Conservation (phyloP, 2,329 filamentous ascomycete genomes). For the Stagonosporopsis rhizophila region DNA sequence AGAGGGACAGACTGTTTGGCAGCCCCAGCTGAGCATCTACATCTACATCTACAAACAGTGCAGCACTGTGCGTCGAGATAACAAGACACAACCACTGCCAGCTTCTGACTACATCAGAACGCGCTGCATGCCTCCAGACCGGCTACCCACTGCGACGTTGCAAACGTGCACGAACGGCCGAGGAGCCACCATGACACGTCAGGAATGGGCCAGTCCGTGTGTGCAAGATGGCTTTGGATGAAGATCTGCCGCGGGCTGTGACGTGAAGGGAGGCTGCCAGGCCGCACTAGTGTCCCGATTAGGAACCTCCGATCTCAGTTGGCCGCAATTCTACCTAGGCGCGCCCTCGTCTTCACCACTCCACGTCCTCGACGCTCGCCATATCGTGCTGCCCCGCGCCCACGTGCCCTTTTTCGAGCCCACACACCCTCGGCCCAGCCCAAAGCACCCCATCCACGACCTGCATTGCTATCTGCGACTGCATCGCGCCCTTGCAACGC, state of each 20-base stretch:
- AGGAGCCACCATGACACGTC: constrained; percentile 7
- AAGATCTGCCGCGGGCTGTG: constrained; percentile 8
- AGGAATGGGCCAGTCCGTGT: constrained; percentile 5
- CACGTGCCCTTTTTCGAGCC: constrained; percentile 5
- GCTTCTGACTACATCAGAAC: background rate
- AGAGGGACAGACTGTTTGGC: background rate
- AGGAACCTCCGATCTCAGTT: constrained; percentile 4
- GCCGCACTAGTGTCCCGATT: constrained; percentile 1
- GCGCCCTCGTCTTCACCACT: constrained; percentile 17
- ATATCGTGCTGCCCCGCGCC: background rate
- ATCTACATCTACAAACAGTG: too few species aligned
- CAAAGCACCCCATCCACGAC: background rate
- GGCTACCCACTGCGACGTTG: background rate
- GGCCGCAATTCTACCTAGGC: constrained; percentile 17
- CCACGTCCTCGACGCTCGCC: constrained; percentile 13
- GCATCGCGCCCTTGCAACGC: constrained; percentile 32
- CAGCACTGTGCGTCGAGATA: background rate
- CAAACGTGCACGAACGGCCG: background rate
- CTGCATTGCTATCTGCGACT: background rate
- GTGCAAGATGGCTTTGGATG: background rate
- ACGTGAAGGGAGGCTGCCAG: constrained; percentile 8
- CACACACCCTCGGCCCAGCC: background rate
- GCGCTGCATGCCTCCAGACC: background rate
- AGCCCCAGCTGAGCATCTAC: background rate
- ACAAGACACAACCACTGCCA: background rate